Evolutionary conservation across 2,329 filamentous ascomycete species (phyloP).

Genomic region (Aspergillus oerlinghausenensis): DNA sequence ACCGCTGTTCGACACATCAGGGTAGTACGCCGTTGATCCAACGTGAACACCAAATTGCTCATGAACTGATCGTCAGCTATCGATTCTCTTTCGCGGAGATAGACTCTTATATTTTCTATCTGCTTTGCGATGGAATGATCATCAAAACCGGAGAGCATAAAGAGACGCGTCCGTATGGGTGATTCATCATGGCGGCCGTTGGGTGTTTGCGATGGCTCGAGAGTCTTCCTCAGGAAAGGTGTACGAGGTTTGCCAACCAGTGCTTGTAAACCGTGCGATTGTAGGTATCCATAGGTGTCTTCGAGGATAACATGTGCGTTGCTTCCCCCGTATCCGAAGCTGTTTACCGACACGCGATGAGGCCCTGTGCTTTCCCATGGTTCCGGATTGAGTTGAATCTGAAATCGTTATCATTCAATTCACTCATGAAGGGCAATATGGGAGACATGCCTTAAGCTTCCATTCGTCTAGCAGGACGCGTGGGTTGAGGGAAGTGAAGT

Average conservation of each 20-base stretch:
- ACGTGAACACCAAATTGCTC: conserved; percentile 17
- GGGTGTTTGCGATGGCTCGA: background rate
- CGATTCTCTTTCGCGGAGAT: conserved; percentile 2
- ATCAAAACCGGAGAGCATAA: conserved; percentile 22
- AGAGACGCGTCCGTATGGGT: conserved; percentile 5
- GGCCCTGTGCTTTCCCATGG: conserved; percentile 12
- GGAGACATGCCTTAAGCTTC: conserved; percentile 28
- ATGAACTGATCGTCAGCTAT: conserved; percentile 8
- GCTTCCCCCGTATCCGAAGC: conserved; percentile 45
- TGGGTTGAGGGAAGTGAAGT: conserved; percentile 39
- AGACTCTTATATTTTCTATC: conserved; percentile 5
- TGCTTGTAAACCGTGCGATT: background rate
- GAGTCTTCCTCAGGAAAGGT: background rate
- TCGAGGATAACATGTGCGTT: conserved; percentile 44
- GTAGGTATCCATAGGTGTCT: conserved; percentile 12
- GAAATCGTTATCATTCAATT: background rate
- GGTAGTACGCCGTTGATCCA: conserved; percentile 16
- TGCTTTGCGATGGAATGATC: conserved; percentile 14
- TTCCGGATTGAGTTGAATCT: conserved; percentile 17
- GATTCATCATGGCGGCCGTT: background rate
- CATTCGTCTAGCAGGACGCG: conserved; percentile 33
- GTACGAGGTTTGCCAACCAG: background rate
- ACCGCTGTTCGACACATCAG: conserved; percentile 17
- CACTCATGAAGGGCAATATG: background rate
- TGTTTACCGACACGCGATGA: conserved; percentile 31